These are phyloP conservation scores for Kalmusia sp. DNA, from an alignment of 2,329 filamentous ascomycete genomes.

Conservation along the genomic window DNA sequence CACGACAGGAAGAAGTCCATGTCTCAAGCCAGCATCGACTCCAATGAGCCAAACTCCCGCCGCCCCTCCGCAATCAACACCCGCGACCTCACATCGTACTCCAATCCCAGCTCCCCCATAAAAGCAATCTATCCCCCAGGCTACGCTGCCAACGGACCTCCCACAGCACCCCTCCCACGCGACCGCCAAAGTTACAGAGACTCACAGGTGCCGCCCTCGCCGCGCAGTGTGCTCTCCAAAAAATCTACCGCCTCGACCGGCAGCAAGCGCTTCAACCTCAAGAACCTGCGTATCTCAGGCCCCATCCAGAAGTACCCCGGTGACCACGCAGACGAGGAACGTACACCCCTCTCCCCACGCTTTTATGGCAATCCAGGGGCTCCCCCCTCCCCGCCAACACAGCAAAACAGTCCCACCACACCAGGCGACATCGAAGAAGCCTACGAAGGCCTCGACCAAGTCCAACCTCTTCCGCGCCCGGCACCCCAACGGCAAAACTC, in stretches of 20 bases:
- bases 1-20: conserved; percentile 68
- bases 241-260: conserved; percentile 46
- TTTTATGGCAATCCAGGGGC: conserved; percentile 61
- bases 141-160: conserved; percentile 33
- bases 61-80: conserved; percentile 42
- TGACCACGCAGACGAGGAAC: conserved; percentile 54
- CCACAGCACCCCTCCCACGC: conserved; percentile 32
- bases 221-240: conserved; percentile 47
- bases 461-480: conserved; percentile 45
- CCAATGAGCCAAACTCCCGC: conserved; percentile 24
- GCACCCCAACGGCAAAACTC: conserved; percentile 38
- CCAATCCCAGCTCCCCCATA: conserved; percentile 50
- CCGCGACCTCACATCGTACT: conserved; percentile 25
- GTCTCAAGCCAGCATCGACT: conserved; percentile 31
- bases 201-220: conserved; percentile 32
- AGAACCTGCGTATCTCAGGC: conserved; percentile 65
- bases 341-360: conserved; percentile 63
- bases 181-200: conserved; percentile 24
- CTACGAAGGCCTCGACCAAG: conserved; percentile 43
- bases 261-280: conserved; percentile 53
- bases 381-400: conserved; percentile 60
- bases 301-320: conserved; percentile 57
- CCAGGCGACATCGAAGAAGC: conserved; percentile 34
- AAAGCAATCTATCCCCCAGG: conserved; percentile 57
- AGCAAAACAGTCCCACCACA: conserved; percentile 41